Evolutionary conservation across 2,329 filamentous ascomycete genomes (phyloP), one percentile per base, ranked within the genome.

Genomic region (Chaetomiaceae sp.): DNA sequence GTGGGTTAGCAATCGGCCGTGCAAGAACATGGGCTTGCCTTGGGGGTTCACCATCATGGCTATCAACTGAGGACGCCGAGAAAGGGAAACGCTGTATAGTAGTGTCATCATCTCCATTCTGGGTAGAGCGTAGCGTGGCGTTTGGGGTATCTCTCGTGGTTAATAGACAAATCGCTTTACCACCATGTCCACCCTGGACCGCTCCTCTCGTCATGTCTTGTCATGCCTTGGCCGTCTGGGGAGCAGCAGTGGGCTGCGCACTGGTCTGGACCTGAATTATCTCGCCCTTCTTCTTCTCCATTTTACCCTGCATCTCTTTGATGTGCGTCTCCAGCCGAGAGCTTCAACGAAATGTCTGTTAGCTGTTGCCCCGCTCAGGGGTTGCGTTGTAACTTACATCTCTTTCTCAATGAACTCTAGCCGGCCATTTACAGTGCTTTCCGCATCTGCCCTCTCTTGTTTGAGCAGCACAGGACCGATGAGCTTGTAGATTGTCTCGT

Each of bases 401-500:
- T 99, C 92, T 65, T 92, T 89, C 60, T 85, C 81, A 61, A 99
- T 99, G 66, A 92, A 97, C 61, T 96, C 90, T 46, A 99, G 71
- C 21, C 94, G 84, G 18, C 89, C 89, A 62, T 95, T 90, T 16
- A 99, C 94, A 0, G 90, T 91, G 76, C 89, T 87, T 60, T 90
- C 84, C 0, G 94, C 94, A 69, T 99, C 94, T 1, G 82, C 75
- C 70, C 89, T 91, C 53, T 97, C 94, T 71, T 99, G 94, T 77
- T 97, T 96, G 65, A 99, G 72, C 33, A 99, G 75, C 6, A 97
- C 89, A 0, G 94, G 94, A 0, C 94, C 94, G 42, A 96, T 84
- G 37, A 96, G 82, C 73, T 97, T 99, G 81, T 95, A 99, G 70
- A 99, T 95, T 59, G 84, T 89, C 65, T 95, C 87, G 62, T 86